Conservation (phyloP, 2,329 filamentous ascomycete species). For the Graphilbum fragrans region DNA sequence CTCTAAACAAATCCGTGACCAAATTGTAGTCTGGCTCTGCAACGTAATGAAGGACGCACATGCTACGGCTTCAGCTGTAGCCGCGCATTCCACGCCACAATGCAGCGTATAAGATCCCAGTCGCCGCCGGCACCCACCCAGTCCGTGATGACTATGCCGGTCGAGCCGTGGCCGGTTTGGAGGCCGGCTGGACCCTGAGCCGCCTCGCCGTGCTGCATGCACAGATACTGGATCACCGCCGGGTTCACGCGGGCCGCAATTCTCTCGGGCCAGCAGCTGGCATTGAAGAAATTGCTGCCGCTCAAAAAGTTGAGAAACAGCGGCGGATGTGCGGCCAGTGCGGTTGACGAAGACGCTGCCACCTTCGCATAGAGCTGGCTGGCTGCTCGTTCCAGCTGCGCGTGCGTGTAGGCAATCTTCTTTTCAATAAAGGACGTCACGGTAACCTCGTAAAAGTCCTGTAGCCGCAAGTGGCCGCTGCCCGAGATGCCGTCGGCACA, state of each 20-base stretch:
- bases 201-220: conserved; percentile 39
- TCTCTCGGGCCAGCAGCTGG: conserved; percentile 83
- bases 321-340: conserved; percentile 28
- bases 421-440: conserved; percentile 63
- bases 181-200: conserved; percentile 36
- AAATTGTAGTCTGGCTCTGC: too few relatives aligned
- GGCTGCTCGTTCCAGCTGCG: conserved; percentile 65
- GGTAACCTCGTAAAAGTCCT: conserved; percentile 88
- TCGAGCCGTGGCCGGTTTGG: conserved; percentile 57
- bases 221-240: conserved; percentile 52
- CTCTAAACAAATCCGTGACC: too few relatives aligned
- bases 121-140: conserved; percentile 81
- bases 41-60: background rate
- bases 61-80: conserved; percentile 34
- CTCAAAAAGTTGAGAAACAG: conserved; percentile 86
- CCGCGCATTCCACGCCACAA: conserved; percentile 82
- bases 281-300: conserved; percentile 89
- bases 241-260: conserved; percentile 85
- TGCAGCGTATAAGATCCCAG: conserved; percentile 80
- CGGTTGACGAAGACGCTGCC: conserved; percentile 24
- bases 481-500: conserved; percentile 60
- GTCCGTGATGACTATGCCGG: conserved; percentile 84
- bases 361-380: conserved; percentile 25
- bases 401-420: conserved; percentile 64
- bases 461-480: conserved; percentile 67